Evolutionary conservation across 148 eudicot genomes (phyloP), one percentile per base, ranked within the genome.

Genomic region (Camellia lanceoleosa): DNA sequence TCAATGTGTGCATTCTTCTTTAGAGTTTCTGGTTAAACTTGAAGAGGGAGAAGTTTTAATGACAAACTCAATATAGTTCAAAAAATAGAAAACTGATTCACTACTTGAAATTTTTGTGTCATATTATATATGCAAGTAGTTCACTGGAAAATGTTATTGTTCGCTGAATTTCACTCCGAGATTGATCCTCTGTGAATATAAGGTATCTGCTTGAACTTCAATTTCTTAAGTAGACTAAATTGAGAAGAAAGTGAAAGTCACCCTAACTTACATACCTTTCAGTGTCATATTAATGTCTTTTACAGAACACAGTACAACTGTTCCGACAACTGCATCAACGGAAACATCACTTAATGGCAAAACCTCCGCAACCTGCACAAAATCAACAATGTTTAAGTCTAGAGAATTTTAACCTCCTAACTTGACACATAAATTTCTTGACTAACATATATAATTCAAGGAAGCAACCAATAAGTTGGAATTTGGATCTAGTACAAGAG

Each of bases 291-390:
- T 61, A 60, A 91, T 91, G 81, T 95, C 97, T 68, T 80, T 82
- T 44, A 95, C 97, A 75, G 98, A 95, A 87, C 98, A 95, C 52
- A 95, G 81, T 20, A 95, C 98, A 68, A 91, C 94, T 18, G 98
- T 90, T 74, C 97, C 98, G 77, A 95, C 83, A 78, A 95, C 97
- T n/a, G 93, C 96, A 84, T 95, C 97, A 77, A 95, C 85, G 43
- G 98, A 93, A 73, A 92, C 93, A 85, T 95, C 97, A 46, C 82
- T 67, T 73, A 95, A 19, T 8, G 98, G 98, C 86, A 95, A 90
- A 73, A 89, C 87, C 85, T 95, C 98, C 16, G 89, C 95, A 78
- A 94, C 97, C 98, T 94, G 87, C 71, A 86, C 59, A 60, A 80
- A 76, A 68, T 68, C 44, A 46, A 61, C 42, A 20, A 44, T 3